Conservation (phyloP, 805 yeast genomes). For the Yamadazyma sp. region DNA sequence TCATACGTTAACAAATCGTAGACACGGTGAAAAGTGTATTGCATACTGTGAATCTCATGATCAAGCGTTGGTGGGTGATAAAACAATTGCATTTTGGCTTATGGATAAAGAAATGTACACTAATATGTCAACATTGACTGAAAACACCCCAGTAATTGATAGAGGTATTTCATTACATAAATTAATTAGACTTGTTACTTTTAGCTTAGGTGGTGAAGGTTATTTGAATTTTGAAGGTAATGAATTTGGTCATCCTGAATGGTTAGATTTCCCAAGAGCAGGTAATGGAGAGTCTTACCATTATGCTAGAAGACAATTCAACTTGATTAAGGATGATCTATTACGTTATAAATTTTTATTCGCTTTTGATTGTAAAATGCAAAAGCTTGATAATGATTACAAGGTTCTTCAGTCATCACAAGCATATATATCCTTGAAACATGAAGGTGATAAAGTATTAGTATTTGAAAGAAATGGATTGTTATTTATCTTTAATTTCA, state of each 20-base stretch:
- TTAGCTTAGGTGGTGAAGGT: slow-evolving; percentile 94
- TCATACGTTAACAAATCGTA: slow-evolving; percentile 79
- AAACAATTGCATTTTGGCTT: slow-evolving; percentile 94
- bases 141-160: slow-evolving; percentile 73
- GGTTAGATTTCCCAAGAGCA: slow-evolving; percentile 94
- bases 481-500: slow-evolving; percentile 84
- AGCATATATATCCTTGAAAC: slow-evolving; percentile 84
- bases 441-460: slow-evolving; percentile 84
- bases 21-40: slow-evolving; percentile 85
- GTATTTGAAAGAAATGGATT: slow-evolving; percentile 87
- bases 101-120: slow-evolving; percentile 99
- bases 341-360: slow-evolving; percentile 76
- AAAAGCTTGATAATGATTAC: slow-evolving; percentile 63
- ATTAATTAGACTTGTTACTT: slow-evolving; percentile 82
- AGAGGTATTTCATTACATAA: slow-evolving; percentile 91
- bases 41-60: slow-evolving; percentile 95
- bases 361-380: slow-evolving; percentile 85
- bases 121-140: slow-evolving; percentile 77
- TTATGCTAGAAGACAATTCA: slow-evolving; percentile 94
- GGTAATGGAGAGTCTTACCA: slow-evolving; percentile 88
- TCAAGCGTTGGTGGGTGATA: slow-evolving; percentile 97
- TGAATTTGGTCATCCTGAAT: slow-evolving; percentile 98
- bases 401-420: slow-evolving; percentile 68
- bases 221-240: slow-evolving; percentile 95
- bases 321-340: slow-evolving; percentile 73